Base-by-base conservation (phyloP, 352 stramenopile species). In the Globisporangium sylvaticum region DNA sequence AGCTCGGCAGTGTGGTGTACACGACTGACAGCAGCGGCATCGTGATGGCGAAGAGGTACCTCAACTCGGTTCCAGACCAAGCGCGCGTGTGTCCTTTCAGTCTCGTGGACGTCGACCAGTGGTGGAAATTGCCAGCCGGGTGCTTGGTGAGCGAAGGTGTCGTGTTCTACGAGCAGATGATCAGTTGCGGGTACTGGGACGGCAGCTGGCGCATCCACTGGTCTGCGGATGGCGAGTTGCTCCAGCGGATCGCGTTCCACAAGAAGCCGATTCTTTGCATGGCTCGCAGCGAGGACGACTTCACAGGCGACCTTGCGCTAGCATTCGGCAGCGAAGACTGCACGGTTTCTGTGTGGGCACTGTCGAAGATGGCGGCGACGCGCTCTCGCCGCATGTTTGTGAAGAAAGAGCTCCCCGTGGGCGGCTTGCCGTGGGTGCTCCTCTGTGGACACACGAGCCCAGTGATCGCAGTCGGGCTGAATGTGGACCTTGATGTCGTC, bases 131-230 rank as follows among this genome's bases (percentile, higher is more conserved):
- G 24, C 87, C 87, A 22, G 73, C 79, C 6, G 86, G 86, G 15
- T 93, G 84, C 24, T 71, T 91, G 10, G 84, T 90, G 42, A 84
- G 76, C 55, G 84, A 92, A 67, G 85, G 87, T 39, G 83, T 95
- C 15, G 87, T 95, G 46, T 95, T 93, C 58, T 95, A 95, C 66
- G 87, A 95, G 70, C 87, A 95, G 60, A 95, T 95, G 87, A 92
- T 95, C 65, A 95, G 87, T 72, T 95, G 84, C 63, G 87, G 87
- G 8, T 94, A 94, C 67, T 95, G 86, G 84, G 87, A 95, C 72
- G 87, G 87, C 15, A 94, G 87, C 58, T 95, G 87, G 87, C 84
- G 87, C 2, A 95, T 95, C 44, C 85, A 94, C 64, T 95, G 87
- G 87, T 90, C 87, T 44, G 86, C 82, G 15, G 87, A 95, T 68